Percentiles rank a stretch among this genome's conserved stretches.
These are phyloP conservation scores for Paxillus rubicundulus DNA, from an alignment of 768 basidiomycete genomes.

Conservation along the genomic window DNA sequence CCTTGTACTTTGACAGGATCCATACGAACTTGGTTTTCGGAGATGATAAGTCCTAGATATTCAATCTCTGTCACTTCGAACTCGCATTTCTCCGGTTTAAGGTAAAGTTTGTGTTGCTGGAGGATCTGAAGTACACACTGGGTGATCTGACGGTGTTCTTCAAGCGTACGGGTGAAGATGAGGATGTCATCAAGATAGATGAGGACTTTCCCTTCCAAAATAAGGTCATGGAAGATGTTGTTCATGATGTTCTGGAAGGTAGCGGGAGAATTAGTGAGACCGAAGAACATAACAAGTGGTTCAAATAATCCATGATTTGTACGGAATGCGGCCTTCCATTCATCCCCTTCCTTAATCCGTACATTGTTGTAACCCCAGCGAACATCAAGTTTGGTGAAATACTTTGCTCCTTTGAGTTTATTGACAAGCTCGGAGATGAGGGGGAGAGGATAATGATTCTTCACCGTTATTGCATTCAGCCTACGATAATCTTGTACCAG, in stretches of 20 bases:
- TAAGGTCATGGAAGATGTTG: constrained; percentile 14
- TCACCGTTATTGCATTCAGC: constrained; percentile 24
- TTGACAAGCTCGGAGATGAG: constrained; percentile 23
- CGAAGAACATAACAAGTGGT: constrained; percentile 7
- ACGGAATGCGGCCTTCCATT: constrained; percentile 34
- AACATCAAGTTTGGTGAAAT: constrained; percentile 33
- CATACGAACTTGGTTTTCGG: neutral
- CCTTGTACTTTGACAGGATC: constrained; percentile 33
- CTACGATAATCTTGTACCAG: constrained; percentile 34
- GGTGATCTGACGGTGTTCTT: constrained; percentile 23
- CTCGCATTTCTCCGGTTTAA: neutral
- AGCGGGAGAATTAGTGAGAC: neutral
- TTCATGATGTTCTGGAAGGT: constrained; percentile 30
- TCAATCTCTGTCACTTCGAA: neutral
- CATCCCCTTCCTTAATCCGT: constrained; percentile 23
- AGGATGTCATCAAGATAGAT: constrained; percentile 46
- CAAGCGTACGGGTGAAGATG: constrained; percentile 26
- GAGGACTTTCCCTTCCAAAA: neutral
- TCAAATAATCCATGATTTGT: neutral
- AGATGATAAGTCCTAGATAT: neutral
- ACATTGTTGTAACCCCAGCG: constrained; percentile 35
- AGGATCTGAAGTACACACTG: neutral
- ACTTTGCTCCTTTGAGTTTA: constrained; percentile 14
- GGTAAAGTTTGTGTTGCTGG: neutral
- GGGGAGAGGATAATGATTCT: constrained; percentile 27